A percentile compares a stretch with the other conserved stretches of the same genome.
Evolutionary conservation across 1,284 basidiomycete species (phyloP).

Genomic region (Microbotryum intermedium): DNA sequence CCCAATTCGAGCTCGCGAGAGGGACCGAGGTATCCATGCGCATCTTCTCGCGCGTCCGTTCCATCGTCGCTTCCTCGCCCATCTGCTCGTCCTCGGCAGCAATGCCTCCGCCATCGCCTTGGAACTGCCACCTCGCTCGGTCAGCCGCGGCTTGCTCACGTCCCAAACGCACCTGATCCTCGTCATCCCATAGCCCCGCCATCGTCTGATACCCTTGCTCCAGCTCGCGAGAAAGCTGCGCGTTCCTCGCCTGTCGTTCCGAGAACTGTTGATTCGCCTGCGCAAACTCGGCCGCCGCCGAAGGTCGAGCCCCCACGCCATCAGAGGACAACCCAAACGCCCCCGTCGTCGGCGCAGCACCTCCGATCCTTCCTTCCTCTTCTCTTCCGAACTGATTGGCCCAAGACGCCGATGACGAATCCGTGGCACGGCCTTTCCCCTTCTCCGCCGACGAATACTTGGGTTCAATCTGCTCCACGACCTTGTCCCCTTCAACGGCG

Average conservation of each 20-base stretch:
- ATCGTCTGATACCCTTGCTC: constrained; percentile 19
- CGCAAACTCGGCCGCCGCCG: constrained; percentile 8
- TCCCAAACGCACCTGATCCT: constrained; percentile 14
- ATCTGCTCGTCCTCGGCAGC: constrained; percentile 9
- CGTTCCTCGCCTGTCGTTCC: constrained; percentile 42
- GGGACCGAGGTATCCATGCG: constrained; percentile 34
- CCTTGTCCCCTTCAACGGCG: constrained; percentile 70
- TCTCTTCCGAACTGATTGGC: constrained; percentile 21
- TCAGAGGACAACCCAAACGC: too few species aligned
- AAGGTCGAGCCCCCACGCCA: too few species aligned
- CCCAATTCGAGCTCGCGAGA: constrained; percentile 37
- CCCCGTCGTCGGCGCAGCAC: constrained; percentile 22
- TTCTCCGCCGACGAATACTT: constrained; percentile 37
- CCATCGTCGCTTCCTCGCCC: background rate
- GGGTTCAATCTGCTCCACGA: constrained; percentile 48
- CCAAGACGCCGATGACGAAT: constrained; percentile 30
- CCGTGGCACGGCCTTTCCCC: constrained; percentile 36
- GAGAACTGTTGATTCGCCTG: constrained; percentile 36
- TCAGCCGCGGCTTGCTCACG: background rate
- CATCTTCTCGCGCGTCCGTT: constrained; percentile 4
- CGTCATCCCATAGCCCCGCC: constrained; percentile 29
- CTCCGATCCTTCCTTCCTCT: constrained; percentile 37
- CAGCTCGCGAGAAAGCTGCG: constrained; percentile 4
- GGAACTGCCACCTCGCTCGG: constrained; percentile 15
- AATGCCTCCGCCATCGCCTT: constrained; percentile 32